Evolutionary conservation across 176 grass and related monocot genomes (phyloP).

Genomic region (Rhynchospora breviuscula): DNA sequence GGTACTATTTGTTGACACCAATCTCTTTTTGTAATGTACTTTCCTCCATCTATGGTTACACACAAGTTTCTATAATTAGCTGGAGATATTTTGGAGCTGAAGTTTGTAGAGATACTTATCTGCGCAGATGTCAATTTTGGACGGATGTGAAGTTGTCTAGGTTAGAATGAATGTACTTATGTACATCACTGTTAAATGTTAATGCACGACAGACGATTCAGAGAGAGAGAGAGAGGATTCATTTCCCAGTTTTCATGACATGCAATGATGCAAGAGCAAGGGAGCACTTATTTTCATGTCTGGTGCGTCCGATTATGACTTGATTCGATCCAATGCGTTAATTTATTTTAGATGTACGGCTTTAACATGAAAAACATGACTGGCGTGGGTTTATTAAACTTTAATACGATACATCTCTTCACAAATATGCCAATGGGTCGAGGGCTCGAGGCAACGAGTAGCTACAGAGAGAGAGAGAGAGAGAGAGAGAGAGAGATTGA

Average conservation of each 20-base stretch:
- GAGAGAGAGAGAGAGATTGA: background rate
- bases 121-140: background rate
- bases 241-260: background rate
- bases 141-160: background rate
- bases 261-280: too few species aligned
- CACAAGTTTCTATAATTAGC: background rate
- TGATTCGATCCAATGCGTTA: too few species aligned
- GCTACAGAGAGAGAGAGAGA: background rate
- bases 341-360: too few species aligned
- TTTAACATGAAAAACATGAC: background rate
- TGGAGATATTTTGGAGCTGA: background rate
- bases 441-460: background rate
- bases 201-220: background rate
- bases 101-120: background rate
- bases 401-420: background rate
- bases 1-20: too few species aligned
- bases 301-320: background rate
- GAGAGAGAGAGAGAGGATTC: background rate
- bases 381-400: background rate
- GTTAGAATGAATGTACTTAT: background rate
- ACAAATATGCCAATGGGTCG: too few species aligned
- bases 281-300: background rate
- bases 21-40: background rate
- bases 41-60: background rate
- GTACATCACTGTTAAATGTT: constrained; percentile 13